Base-by-base conservation (phyloP, 2,329 filamentous ascomycete species). In the Aspergillus jensenii region DNA sequence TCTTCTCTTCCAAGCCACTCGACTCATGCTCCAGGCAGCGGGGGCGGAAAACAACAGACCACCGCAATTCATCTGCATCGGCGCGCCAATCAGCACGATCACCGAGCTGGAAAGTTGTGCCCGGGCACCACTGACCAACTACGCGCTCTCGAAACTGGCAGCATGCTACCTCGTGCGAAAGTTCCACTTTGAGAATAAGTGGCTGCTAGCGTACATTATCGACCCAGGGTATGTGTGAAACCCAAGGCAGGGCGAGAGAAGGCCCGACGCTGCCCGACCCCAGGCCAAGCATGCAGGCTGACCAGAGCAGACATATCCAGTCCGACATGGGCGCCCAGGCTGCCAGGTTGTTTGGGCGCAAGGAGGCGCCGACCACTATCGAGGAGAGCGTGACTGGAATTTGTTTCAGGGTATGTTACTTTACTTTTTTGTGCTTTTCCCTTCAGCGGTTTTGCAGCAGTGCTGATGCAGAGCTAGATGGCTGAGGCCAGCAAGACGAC, bases 151-250 rank as follows among this genome's bases (percentile, higher is more conserved):
- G 1, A 53, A 53, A 40, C 31, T 45, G 25, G 51, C 51, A 0
- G 51, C 41, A 0, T 44, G 40, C 41, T 53, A 45, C 17, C 40
- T 53, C 0, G 51, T 45, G 25, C 51, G 51, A 12, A 53, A 53
- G 19, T 25, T 53, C 25, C 51, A 53, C 31, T 53, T 53, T 37
- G 51, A 53, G 51, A 45, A 53, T 25, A 37, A 46, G 27, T 45
- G 41, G 51, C 51, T 53, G 7, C 25, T 53, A 1, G 51, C 41
- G 4, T 45, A 37, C n/a, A 53, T 45, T 39, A 25, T 53, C 8
- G 41, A 45, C 6, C 51, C 51, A 6, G 51, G 51, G 51, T 53
- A 27, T 27, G 25, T 9, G 25, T 27, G 8, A 21, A 21, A 21
- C 4, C 21, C 21, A 21, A 21, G 21, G 21, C 21, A 21, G 21